Percentiles rank a stretch among this genome's conserved stretches.
Conservation (phyloP, 768 basidiomycete species). For the Pisolithus orientalis region DNA sequence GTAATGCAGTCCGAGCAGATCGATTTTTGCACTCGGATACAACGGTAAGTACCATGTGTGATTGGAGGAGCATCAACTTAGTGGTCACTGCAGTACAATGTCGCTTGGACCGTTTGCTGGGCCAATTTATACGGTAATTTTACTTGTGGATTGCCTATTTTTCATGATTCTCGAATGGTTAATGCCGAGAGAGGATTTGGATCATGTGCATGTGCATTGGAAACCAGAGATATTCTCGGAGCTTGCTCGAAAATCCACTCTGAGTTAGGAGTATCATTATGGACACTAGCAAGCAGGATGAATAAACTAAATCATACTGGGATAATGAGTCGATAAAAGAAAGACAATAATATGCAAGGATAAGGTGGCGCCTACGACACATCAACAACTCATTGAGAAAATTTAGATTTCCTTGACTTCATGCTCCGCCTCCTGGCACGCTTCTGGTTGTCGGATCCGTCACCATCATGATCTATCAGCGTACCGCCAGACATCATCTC, state of each 20-base stretch:
- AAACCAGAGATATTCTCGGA: constrained; percentile 27
- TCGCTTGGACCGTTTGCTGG: constrained; percentile 76
- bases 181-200: constrained; percentile 70
- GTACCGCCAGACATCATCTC: constrained; percentile 18
- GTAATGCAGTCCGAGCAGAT: constrained; percentile 57
- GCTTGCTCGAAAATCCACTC: constrained; percentile 6
- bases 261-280: background rate
- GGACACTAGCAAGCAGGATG: background rate
- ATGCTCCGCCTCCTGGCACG: constrained; percentile 17
- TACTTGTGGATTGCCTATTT: constrained; percentile 86
- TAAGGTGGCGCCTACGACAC: background rate
- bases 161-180: constrained; percentile 81
- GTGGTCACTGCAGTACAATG: constrained; percentile 52
- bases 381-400: constrained; percentile 3
- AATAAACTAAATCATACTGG: background rate
- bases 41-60: constrained; percentile 43
- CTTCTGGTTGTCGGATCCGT: constrained; percentile 19
- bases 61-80: background rate
- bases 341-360: background rate
- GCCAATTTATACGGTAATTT: constrained; percentile 80
- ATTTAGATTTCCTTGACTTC: constrained; percentile 17
- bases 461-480: constrained; percentile 10
- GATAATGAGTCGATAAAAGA: background rate
- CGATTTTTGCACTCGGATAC: constrained; percentile 74
- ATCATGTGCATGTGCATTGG: constrained; percentile 69